These are phyloP conservation scores for Candida easanensis DNA, from an alignment of 805 yeast genomes.

Conservation along the genomic window DNA sequence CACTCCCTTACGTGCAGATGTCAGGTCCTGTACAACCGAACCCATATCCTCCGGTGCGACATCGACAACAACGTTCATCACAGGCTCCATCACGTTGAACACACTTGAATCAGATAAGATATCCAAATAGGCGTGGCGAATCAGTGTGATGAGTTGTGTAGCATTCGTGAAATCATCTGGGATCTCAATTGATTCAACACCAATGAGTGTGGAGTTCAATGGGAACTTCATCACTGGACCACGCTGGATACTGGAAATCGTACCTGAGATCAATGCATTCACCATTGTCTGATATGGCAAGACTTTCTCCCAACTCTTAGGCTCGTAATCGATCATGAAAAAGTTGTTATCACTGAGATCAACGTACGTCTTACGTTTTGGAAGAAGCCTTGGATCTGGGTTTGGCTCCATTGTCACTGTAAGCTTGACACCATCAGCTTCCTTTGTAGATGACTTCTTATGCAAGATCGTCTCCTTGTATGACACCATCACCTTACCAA, in stretches of 20 bases:
- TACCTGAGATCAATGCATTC: conserved; percentile 56
- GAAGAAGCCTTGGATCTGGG: conserved; percentile 26
- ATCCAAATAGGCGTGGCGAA: conserved; percentile 43
- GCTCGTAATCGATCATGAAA: conserved; percentile 31
- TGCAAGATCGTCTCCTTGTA: conserved; percentile 67
- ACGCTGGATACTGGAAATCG: conserved; percentile 57
- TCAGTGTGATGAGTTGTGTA: conserved; percentile 40
- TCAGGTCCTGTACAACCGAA: conserved; percentile 77
- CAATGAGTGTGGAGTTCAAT: conserved; percentile 57
- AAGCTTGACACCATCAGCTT: conserved; percentile 25
- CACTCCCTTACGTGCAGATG: conserved; percentile 72
- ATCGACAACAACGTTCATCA: conserved; percentile 71
- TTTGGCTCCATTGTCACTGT: conserved; percentile 33
- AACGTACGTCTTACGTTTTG: conserved; percentile 26
- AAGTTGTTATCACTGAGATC: conserved; percentile 35
- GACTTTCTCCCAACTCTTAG: conserved; percentile 28
- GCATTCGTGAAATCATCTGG: conserved; percentile 47
- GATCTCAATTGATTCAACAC: conserved; percentile 46
- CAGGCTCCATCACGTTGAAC: conserved; percentile 76
- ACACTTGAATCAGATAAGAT: conserved; percentile 31
- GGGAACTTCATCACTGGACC: conserved; percentile 57
- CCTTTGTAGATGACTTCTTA: conserved; percentile 13
- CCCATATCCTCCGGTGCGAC: conserved; percentile 76
- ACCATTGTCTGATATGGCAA: conserved; percentile 53
- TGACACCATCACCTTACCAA: conserved; percentile 85